Conservation (phyloP, 2,329 filamentous ascomycete genomes). For the Pezicula neosporulosa region DNA sequence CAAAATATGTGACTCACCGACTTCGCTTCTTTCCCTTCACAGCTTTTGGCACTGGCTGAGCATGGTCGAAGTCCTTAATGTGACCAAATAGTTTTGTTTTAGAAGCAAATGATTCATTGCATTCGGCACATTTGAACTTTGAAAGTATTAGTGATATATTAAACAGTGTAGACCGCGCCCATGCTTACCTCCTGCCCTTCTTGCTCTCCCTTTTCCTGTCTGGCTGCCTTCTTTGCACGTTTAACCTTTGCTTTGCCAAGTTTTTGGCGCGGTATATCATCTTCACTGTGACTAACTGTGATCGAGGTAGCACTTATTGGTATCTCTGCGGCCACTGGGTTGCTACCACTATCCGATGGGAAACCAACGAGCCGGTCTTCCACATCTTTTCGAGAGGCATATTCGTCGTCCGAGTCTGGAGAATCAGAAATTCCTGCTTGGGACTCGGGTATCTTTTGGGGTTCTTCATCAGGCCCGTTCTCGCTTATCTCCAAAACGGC, state of each 20-base stretch:
- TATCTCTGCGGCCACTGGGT: constrained; percentile 3
- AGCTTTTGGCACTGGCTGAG: constrained; percentile 35
- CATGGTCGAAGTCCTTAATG: constrained; percentile 53
- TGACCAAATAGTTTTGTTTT: constrained; percentile 63
- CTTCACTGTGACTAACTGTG: constrained; percentile 2
- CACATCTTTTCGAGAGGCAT: constrained; percentile 25
- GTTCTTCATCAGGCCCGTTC: not conserved
- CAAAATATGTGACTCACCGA: not conserved
- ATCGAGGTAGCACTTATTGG: constrained; percentile 14
- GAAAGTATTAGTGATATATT: constrained; percentile 4
- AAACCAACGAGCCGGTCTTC: constrained; percentile 18
- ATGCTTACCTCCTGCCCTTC: constrained; percentile 14
- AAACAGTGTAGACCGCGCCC: not conserved
- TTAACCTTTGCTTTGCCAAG: constrained; percentile 51
- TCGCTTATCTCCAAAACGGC: not conserved
- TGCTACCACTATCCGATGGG: constrained; percentile 7
- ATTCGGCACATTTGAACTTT: constrained; percentile 51
- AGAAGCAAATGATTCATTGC: constrained; percentile 53
- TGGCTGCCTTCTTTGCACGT: constrained; percentile 44
- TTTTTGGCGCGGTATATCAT: constrained; percentile 24
- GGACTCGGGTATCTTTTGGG: not conserved
- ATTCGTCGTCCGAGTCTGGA: constrained; percentile 25
- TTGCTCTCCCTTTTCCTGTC: constrained; percentile 17
- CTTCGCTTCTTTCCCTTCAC: constrained; percentile 20
- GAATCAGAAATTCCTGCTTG: constrained; percentile 2